A percentile compares a stretch with the other conserved stretches of the same genome.
These are phyloP conservation scores for Boletus rex-veris DNA, from an alignment of 768 basidiomycete genomes.

Conservation along the genomic window DNA sequence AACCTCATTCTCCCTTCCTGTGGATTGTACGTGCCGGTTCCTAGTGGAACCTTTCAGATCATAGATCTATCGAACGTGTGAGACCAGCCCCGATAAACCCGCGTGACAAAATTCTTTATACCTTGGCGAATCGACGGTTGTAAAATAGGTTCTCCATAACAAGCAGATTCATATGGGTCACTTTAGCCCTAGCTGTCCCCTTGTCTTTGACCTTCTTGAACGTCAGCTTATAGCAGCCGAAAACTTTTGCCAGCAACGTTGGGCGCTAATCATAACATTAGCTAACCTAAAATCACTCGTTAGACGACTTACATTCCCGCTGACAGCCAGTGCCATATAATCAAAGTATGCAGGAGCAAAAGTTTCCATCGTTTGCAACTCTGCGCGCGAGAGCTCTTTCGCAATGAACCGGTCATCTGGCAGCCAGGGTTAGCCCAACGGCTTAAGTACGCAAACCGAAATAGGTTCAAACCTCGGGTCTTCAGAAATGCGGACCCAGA, in stretches of 20 bases:
- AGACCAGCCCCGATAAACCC: conserved; percentile 1
- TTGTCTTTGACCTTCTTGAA: conserved; percentile 79
- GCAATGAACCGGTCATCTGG: conserved; percentile 98
- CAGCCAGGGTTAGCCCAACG: neutral
- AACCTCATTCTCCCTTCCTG: conserved; percentile 89
- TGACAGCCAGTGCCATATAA: conserved; percentile 94
- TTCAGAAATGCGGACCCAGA: conserved; percentile 97
- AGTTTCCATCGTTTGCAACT: conserved; percentile 92
- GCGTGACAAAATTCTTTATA: conserved; percentile 25
- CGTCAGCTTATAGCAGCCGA: conserved; percentile 93
- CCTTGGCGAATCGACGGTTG: conserved; percentile 85
- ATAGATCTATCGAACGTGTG: conserved; percentile 61
- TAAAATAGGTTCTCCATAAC: conserved; percentile 99
- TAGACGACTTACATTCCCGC: conserved; percentile 60
- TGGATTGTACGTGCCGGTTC: conserved; percentile 89
- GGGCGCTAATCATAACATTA: conserved; percentile 58
- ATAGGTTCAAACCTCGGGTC: conserved; percentile 64
- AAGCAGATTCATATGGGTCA: conserved; percentile 89
- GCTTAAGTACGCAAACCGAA: neutral
- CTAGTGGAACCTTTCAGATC: conserved; percentile 96
- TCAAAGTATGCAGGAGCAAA: conserved; percentile 98
- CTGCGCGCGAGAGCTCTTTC: conserved; percentile 88
- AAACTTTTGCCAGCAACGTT: conserved; percentile 92
- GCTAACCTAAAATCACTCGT: neutral
- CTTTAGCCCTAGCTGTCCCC: conserved; percentile 60